phyloP scores from a whole-genome alignment of 371 early-diverging fungal genomes.

The Circinella minor region DNA sequence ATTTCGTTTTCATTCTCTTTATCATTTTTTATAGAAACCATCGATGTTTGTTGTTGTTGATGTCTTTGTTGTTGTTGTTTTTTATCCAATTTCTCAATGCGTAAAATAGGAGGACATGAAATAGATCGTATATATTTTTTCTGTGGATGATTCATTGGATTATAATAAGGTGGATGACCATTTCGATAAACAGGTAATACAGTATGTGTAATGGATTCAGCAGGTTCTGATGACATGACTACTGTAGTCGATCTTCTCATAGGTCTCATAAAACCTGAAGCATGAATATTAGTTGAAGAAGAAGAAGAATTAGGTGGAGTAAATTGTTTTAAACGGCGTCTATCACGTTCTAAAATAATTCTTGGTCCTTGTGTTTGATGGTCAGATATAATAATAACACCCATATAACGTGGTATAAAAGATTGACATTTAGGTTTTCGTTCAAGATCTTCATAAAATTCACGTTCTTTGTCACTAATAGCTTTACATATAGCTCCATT shows the following conservation, averaged over 20 bases:
- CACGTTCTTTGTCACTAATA: conserved; percentile 25
- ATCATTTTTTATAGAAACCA: no score
- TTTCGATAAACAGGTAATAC: conserved; percentile 13
- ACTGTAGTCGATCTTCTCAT: conserved; percentile 10
- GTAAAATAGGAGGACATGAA: background rate
- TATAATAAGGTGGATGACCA: conserved; percentile 16
- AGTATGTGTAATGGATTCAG: background rate
- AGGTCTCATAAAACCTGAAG: background rate
- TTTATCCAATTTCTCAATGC: background rate
- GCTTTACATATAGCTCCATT: conserved; percentile 43
- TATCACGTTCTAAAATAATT: conserved; percentile 19
- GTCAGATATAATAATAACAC: conserved; percentile 29
- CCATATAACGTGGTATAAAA: conserved; percentile 39
- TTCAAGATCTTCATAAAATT: conserved; percentile 33
- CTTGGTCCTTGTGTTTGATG: conserved; percentile 2
- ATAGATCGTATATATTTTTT: background rate
- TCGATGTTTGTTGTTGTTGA: no score
- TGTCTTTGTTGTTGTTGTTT: background rate
- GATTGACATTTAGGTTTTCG: conserved; percentile 25
- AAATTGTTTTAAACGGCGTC: conserved; percentile 10
- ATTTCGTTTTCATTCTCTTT: background rate
- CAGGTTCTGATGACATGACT: background rate
- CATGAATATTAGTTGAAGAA: background rate
- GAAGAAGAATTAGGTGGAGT: background rate
- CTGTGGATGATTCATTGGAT: background rate